Base-by-base conservation (phyloP, 805 yeast genomes). In the Starmerella stigmatis region DNA sequence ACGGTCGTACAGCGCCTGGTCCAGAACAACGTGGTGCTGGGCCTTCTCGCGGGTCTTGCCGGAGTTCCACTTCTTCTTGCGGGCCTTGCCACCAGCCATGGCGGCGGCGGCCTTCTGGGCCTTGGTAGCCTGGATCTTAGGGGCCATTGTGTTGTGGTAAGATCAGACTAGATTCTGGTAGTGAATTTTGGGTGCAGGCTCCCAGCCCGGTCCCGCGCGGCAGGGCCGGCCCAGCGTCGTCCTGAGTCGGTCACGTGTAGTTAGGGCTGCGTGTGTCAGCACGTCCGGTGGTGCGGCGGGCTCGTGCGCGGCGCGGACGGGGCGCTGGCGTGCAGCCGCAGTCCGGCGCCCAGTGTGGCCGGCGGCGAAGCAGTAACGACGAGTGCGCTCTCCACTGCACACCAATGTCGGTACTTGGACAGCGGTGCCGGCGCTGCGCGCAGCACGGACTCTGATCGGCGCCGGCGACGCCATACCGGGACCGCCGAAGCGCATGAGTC, bases 61-160 rank as follows among this genome's bases (percentile, higher is more conserved):
- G 81, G 89, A 88, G 83, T 94, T 84, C 98, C 97, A 92, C 95
- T 92, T 92, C 94, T 92, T 89, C 86, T 92, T 92, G 74, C 95
- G 86, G 71, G 89, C 86, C 84, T 88, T 88, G 81, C 96, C 95
- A 83, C 96, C 96, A 72, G 96, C 96, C 81, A 86, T 78, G 73
- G 96, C 97, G 78, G 97, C 97, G 68, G 97, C 96, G 69, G 96
- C 96, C 79, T 89, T 89, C 69, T 96, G 96, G 74, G 96, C 96
- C 79, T 89, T 89, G 68, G 96, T 82, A 74, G 86, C 88, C 81
- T 89, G 96, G 76, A 85, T 77, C 78, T 89, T 89, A 79, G 96
- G 96, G 74, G 96, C 95, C 96, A 89, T 86, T 73, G 79, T 73
- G 79, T 43, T 23, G 42, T 37, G 23, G 49, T 25, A 21, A 34